Evolutionary conservation across 1,284 basidiomycete genomes (phyloP), one percentile per base, ranked within the genome.

Genomic region (Cryptococcus neoformans): DNA sequence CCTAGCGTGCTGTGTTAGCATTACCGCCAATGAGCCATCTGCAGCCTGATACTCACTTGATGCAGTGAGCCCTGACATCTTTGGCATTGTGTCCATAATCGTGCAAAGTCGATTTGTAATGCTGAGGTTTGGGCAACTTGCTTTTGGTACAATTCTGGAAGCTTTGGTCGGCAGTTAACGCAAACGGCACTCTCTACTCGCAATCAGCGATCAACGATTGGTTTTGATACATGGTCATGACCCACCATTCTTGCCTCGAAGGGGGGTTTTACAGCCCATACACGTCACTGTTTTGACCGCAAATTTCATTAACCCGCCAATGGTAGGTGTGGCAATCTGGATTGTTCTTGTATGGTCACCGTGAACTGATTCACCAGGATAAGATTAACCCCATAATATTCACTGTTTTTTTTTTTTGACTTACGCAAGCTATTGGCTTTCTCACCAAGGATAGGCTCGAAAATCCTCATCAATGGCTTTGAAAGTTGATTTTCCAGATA

Each of bases 401-500:
- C 11, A 17, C 21, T 44, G 40, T 45, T 38, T 39, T 3, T 28
- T 8, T 45, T 38, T 39, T 3, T 28, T 8, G 2, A 81, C 89
- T 68, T 67, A 95, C 93, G 77, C 10, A 97, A 75, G 12, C 88
- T 89, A 16, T 82, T 81, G 0, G 93, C 90, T 66, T 89, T 92
- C 47, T 93, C 92, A 1, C 93, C 93, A 8, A 96, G 78, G 66
- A 98, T 91, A n/a, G 93, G 93, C 74, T 98, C 94, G 73, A 98
- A 97, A 64, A 98, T 97, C 61, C 93, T 84, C 86, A 97, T 85
- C 2, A 98, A 80, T 5, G 93, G 93, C 74, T 97, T 97, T 0
- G 92, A 90, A 0, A 98, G 83, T 70, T 98, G 93, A 67, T 96
- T 96, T 55, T 98, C 94, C 53, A 98, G 83, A 71, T 97, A 98